A percentile compares a stretch with the other conserved stretches of the same genome.
Conservation (phyloP, 371 early-diverging fungal genomes). For the Saksenaea oblongispora region DNA sequence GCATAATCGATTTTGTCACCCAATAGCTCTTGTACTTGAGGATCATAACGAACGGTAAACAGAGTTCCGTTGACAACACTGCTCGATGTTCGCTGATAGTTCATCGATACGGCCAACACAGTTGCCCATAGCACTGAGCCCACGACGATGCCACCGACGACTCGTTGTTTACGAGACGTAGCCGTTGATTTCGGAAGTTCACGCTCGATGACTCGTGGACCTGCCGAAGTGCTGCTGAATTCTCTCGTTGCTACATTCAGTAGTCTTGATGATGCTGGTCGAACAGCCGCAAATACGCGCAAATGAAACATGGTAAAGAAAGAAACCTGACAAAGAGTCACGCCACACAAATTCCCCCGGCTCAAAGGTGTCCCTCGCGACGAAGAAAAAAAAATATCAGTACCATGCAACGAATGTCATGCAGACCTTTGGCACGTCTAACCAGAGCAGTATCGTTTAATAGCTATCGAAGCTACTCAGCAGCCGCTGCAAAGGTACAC, state of each 20-base stretch:
- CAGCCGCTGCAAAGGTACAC: background rate
- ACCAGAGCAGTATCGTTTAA: background rate
- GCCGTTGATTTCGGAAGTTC: constrained; percentile 37
- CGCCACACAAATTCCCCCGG: background rate
- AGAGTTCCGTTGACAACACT: constrained; percentile 65
- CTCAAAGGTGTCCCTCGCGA: background rate
- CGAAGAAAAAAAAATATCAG: background rate
- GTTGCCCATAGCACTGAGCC: constrained; percentile 65
- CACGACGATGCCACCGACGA: constrained; percentile 48
- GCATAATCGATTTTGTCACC: constrained; percentile 65
- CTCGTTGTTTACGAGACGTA: constrained; percentile 39
- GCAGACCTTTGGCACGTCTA: constrained; percentile 3
- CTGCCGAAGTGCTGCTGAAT: background rate
- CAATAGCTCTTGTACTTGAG: constrained; percentile 52
- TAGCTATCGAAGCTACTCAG: background rate
- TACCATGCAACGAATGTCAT: constrained; percentile 4
- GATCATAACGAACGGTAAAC: constrained; percentile 65
- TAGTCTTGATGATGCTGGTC: constrained; percentile 6
- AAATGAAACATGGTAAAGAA: constrained; percentile 1
- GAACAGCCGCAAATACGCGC: constrained; percentile 9
- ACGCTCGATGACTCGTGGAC: constrained; percentile 34
- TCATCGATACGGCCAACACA: constrained; percentile 59
- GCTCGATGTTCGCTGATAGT: constrained; percentile 66
- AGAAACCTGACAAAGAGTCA: background rate
- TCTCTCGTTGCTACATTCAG: background rate